Evolutionary conservation across 2,329 filamentous ascomycete species (phyloP).

Genomic region (Aspergillus uvarum): DNA sequence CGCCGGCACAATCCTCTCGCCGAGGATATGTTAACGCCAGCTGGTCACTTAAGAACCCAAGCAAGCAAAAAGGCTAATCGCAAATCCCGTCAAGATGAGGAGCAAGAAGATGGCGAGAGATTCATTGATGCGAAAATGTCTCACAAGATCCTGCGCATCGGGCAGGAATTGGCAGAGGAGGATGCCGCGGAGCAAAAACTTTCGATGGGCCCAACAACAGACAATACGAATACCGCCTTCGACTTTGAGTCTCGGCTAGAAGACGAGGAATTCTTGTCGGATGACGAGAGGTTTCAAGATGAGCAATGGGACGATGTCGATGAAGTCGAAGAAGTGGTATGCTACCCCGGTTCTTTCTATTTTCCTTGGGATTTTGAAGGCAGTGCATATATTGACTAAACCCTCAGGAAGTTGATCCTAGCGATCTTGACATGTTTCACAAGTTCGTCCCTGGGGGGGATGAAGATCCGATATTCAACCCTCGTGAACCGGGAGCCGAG

Average conservation of each 20-base stretch:
- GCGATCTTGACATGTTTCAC: conserved; percentile 86
- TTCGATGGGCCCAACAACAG: conserved; percentile 39
- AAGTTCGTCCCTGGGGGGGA: conserved; percentile 79
- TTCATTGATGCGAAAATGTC: conserved; percentile 89
- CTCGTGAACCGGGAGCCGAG: conserved; percentile 47
- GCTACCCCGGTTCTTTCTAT: conserved; percentile 7
- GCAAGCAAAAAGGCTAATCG: conserved; percentile 67
- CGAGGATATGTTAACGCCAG: conserved; percentile 71
- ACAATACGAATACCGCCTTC: conserved; percentile 64
- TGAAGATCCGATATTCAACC: conserved; percentile 69
- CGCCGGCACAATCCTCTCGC: conserved; percentile 87
- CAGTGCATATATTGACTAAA: conserved; percentile 4
- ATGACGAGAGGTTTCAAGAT: conserved; percentile 52
- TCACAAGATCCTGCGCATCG: conserved; percentile 82
- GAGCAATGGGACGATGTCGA: conserved; percentile 80
- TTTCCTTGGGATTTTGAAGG: background rate
- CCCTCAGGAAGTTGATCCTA: conserved; percentile 75
- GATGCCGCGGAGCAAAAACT: conserved; percentile 57
- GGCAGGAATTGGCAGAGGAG: conserved; percentile 83
- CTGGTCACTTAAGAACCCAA: conserved; percentile 70
- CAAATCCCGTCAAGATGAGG: conserved; percentile 56
- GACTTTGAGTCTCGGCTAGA: conserved; percentile 75
- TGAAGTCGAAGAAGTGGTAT: conserved; percentile 51
- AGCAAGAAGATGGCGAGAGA: conserved; percentile 61
- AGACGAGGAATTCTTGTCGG: conserved; percentile 51